These are phyloP conservation scores for Talaromyces sp. DNA, from an alignment of 2,329 filamentous ascomycete genomes.

Conservation along the genomic window DNA sequence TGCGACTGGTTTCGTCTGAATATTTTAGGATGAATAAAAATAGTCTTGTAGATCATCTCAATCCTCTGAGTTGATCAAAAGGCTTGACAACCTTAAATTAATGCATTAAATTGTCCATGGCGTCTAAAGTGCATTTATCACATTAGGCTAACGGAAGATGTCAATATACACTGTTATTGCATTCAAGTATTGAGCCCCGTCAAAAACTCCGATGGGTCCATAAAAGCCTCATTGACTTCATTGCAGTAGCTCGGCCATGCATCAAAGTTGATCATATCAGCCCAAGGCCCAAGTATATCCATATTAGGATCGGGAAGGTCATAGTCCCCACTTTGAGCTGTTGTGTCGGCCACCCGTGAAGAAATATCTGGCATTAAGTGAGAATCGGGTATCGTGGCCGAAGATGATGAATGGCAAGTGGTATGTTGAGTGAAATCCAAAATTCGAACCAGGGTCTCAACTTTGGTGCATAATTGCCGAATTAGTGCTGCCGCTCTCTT, in stretches of 20 bases:
- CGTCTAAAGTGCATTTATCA: no score
- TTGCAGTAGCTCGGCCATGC: conserved; percentile 19
- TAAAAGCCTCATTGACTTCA: conserved; percentile 17
- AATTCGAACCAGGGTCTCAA: conserved; percentile 1
- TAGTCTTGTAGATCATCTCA: no score
- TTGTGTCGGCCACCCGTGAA: not conserved
- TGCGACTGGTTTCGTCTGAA: no score
- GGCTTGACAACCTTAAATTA: no score
- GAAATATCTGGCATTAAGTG: not conserved
- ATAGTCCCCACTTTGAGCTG: not conserved
- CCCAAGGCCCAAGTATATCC: conserved; percentile 13
- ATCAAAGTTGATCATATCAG: conserved; percentile 12
- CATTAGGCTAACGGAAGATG: no score
- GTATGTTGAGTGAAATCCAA: conserved; percentile 2
- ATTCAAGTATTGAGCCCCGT: no score
- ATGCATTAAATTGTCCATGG: no score
- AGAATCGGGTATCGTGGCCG: no score
- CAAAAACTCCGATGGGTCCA: conserved; percentile 3
- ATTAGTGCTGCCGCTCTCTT: conserved; percentile 5
- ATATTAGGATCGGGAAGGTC: not conserved
- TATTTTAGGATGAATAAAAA: no score
- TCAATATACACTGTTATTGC: no score
- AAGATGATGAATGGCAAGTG: not conserved
- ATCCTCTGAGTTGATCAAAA: no score
- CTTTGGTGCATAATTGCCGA: conserved; percentile 2